Evolutionary conservation across 768 basidiomycete genomes (phyloP), one percentile per base, ranked within the genome.

Genomic region (Hygrophorus russula): DNA sequence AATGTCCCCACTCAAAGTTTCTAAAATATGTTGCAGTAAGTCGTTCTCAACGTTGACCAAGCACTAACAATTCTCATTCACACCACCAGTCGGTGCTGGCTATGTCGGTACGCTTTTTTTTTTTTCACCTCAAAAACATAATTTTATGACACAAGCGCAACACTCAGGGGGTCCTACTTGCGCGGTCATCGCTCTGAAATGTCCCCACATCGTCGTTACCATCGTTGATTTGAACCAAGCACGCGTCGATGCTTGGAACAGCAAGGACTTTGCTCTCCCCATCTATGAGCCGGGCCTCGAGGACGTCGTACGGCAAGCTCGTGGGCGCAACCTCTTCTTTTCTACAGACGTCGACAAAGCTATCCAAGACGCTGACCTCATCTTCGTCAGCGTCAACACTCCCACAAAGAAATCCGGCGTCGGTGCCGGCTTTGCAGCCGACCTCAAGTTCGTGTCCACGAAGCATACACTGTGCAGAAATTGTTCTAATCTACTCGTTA

Each of bases 331-430:
- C 67, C 79, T 99, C 50, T 96, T 96, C 69, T 98, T 99, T 74
- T 85, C 84, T 33, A 93, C 91, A 37, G 81, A 98, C 51, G 88
- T 98, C 50, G 89, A 96, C 63, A 81, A 82, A 60, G 91, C 73
- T 47, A 96, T 99, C 58, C 74, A 68, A 50, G 93, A 94, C 64
- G 94, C 96, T 28, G 92, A 99, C 59, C 80, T 98, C 51, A 94
- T 98, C 66, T 98, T 98, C 60, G 94, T 98, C 59, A 88, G 84
- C 45, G 94, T 98, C 55, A 98, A 98, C 68, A 98, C 96, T 7
- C 96, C 96, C 14, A 99, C 96, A 43, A 99, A 99, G 76, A 97
- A 96, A 75, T 77, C 74, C 39, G 94, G 94, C 63, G 85, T 99
- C 39, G 96, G 96, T 56, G 93, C 93, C 48, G 96, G 96, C 46